Percentiles rank a stretch among this genome's conserved stretches.
Evolutionary conservation across 306 rosid genomes (phyloP).

Genomic region (Oxytropis ochrocephala): DNA sequence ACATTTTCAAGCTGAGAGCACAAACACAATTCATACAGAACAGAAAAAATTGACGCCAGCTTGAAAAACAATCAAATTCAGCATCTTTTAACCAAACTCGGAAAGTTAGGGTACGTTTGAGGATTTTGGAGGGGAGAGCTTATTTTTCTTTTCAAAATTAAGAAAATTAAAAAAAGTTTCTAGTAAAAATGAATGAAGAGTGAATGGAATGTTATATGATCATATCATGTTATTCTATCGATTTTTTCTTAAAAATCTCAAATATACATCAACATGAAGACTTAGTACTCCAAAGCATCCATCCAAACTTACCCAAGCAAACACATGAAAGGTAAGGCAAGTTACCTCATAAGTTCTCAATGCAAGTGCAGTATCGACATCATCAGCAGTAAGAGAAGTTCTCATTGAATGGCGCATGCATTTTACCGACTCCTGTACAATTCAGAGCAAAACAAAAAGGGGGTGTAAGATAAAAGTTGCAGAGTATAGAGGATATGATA

Average conservation of each 20-base stretch:
- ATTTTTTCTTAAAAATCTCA: too few species aligned
- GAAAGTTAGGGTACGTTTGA: neutral
- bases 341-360: slow-evolving; percentile 80
- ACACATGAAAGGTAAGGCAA: neutral
- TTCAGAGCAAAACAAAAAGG: slow-evolving; percentile 7
- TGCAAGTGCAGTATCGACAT: slow-evolving; percentile 82
- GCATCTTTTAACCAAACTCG: neutral
- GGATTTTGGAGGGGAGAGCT: too few species aligned
- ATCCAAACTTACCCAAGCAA: neutral
- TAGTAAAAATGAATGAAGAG: too few species aligned
- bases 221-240: too few species aligned
- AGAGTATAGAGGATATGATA: too few species aligned
- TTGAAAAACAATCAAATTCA: neutral
- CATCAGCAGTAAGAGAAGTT: slow-evolving; percentile 59
- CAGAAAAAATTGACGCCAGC: neutral
- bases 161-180: too few species aligned
- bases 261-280: too few species aligned
- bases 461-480: neutral
- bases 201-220: too few species aligned
- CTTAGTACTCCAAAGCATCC: too few species aligned
- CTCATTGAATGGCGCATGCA: slow-evolving; percentile 89
- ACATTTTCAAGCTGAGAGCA: neutral
- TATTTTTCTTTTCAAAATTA: too few species aligned
- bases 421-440: slow-evolving; percentile 80
- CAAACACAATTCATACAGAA: neutral